phyloP scores from a whole-genome alignment of 768 basidiomycete genomes.

The Termitomyces sp. region DNA sequence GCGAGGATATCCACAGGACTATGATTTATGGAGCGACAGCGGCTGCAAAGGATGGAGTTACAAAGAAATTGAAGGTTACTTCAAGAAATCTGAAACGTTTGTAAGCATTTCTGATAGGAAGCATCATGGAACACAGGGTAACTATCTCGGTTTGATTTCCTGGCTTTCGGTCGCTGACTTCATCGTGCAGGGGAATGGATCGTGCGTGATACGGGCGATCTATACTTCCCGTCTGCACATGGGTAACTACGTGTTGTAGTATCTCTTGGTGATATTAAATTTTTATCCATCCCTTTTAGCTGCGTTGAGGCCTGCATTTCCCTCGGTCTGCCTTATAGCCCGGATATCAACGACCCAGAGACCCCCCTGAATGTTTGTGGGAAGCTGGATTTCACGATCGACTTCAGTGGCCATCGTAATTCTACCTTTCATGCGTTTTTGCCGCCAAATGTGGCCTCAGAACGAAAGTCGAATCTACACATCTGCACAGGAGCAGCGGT shows the following conservation, averaged over 20 bases:
- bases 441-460: constrained; percentile 8
- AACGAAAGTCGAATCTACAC: constrained; percentile 12
- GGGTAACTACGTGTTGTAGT: background rate
- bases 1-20: constrained; percentile 22
- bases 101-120: background rate
- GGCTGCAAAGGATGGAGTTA: constrained; percentile 24
- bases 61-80: constrained; percentile 19
- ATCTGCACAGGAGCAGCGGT: constrained; percentile 18
- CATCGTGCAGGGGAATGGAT: constrained; percentile 3
- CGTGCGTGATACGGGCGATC: constrained; percentile 3
- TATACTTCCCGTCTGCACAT: background rate
- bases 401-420: constrained; percentile 11
- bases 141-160: background rate
- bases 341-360: constrained; percentile 15
- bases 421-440: constrained; percentile 20
- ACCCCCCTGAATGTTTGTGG: constrained; percentile 14
- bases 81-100: constrained; percentile 18
- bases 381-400: constrained; percentile 16
- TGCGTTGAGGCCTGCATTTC: constrained; percentile 5
- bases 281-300: background rate
- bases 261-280: background rate
- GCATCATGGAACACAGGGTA: constrained; percentile 1
- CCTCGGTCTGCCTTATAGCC: constrained; percentile 15
- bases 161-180: background rate
- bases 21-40: constrained; percentile 18